phyloP scores from a whole-genome alignment of 208 protist genomes.

The Trypanosoma caninum region DNA sequence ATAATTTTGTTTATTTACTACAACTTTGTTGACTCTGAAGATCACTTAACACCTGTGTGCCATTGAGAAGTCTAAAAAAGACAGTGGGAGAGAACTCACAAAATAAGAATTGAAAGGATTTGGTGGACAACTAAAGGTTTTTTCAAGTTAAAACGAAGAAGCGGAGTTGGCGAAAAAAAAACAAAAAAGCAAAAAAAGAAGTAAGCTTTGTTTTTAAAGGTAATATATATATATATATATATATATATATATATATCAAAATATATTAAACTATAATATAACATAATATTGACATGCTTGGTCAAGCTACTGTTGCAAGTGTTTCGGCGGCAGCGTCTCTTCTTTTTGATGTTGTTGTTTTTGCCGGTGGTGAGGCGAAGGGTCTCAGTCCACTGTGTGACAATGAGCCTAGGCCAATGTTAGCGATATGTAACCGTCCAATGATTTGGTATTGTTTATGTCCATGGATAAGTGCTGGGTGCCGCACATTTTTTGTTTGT shows the following conservation, averaged over 20 bases:
- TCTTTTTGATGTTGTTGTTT: constrained; percentile 80
- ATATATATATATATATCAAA: constrained; percentile 18
- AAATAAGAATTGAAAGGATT: background rate
- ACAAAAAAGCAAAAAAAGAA: background rate
- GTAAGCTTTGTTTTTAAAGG: too few relatives aligned
- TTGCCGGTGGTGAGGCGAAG: constrained; percentile 56
- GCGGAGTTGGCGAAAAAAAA: background rate
- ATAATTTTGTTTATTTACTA: background rate
- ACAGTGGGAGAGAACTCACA: background rate
- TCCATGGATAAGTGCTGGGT: constrained; percentile 73
- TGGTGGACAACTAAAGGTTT: too few relatives aligned
- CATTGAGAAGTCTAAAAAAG: background rate
- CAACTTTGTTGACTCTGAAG: background rate
- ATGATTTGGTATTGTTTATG: constrained; percentile 80
- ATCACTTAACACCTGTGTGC: background rate
- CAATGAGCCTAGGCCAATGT: constrained; percentile 66
- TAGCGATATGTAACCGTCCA: constrained; percentile 69
- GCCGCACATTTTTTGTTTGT: constrained; percentile 73
- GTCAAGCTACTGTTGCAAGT: constrained; percentile 6
- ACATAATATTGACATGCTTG: background rate
- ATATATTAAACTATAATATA: constrained; percentile 6
- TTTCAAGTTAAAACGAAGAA: background rate
- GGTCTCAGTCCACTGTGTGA: constrained; percentile 52
- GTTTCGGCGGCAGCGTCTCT: constrained; percentile 15
- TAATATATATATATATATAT: constrained; percentile 8